Percentiles rank a stretch among this genome's conserved stretches.
Conservation (phyloP, 176 grass and related monocot genomes). For the Leersia perrieri region DNA sequence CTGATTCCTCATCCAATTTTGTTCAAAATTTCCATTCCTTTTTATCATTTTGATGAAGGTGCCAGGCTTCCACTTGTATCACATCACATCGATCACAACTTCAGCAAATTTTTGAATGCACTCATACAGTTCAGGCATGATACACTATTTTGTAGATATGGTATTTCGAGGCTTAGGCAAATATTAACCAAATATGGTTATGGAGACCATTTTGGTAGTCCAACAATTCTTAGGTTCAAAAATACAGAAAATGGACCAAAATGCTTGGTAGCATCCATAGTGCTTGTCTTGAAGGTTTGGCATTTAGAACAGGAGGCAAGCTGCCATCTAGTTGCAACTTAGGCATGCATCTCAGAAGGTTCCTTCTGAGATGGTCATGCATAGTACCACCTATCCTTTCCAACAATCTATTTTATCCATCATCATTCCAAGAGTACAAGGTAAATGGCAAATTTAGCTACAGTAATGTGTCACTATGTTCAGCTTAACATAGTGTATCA, state of each 20-base stretch:
- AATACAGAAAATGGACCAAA: neutral
- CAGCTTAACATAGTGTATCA: neutral
- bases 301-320: neutral
- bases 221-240: neutral
- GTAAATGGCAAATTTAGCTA: neutral
- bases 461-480: neutral
- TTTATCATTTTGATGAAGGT: constrained; percentile 1
- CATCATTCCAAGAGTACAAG: neutral
- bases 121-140: neutral
- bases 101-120: constrained; percentile 7
- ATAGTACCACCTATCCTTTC: neutral
- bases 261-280: neutral
- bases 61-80: constrained; percentile 8
- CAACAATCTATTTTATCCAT: neutral
- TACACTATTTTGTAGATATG: neutral
- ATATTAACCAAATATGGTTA: neutral
- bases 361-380: neutral
- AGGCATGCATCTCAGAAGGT: neutral
- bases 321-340: neutral
- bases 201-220: neutral
- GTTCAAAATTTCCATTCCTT: neutral
- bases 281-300: neutral
- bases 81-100: neutral
- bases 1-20: neutral
- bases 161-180: neutral